These are phyloP conservation scores for Pythium sukuiense DNA, from an alignment of 352 stramenopile species.

Conservation along the genomic window DNA sequence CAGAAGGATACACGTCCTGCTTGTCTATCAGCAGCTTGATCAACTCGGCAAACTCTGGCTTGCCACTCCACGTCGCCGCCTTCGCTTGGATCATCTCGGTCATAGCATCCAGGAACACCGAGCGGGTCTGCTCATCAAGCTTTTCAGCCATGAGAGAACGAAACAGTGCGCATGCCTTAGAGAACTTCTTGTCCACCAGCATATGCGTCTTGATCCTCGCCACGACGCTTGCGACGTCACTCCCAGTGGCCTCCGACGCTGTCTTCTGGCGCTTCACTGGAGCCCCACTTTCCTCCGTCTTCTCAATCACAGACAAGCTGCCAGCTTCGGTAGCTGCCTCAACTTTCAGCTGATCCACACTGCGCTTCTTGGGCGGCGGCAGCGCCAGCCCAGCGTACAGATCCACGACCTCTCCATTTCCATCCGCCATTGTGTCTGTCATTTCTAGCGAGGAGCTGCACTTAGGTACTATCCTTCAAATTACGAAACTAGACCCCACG, in stretches of 20 bases:
- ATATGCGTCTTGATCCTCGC: slow-evolving; percentile 69
- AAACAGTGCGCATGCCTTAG: slow-evolving; percentile 64
- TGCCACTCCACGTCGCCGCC: slow-evolving; percentile 42
- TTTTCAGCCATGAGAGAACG: slow-evolving; percentile 45
- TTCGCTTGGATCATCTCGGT: slow-evolving; percentile 49
- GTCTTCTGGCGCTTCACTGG: slow-evolving; percentile 2
- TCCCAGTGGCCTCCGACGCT: slow-evolving; percentile 11
- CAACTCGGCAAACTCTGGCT: slow-evolving; percentile 52
- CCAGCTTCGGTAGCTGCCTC: neutral
- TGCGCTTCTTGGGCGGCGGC: slow-evolving; percentile 50
- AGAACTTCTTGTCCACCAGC: slow-evolving; percentile 79
- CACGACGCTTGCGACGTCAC: slow-evolving; percentile 46
- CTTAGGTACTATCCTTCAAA: neutral
- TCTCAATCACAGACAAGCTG: neutral
- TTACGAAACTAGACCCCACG: neutral
- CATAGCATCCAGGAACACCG: slow-evolving; percentile 49
- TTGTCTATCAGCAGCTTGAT: slow-evolving; percentile 45
- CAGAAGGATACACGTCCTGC: slow-evolving; percentile 24
- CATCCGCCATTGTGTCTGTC: slow-evolving; percentile 1
- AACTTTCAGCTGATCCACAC: neutral
- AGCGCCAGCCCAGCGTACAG: slow-evolving; percentile 58
- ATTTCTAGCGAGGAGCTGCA: neutral
- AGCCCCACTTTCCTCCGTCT: slow-evolving; percentile 18
- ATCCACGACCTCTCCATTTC: slow-evolving; percentile 24
- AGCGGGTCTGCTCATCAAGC: slow-evolving; percentile 35